These are phyloP conservation scores for Clarireedia homoeocarpa DNA, from an alignment of 2,329 filamentous ascomycete genomes.

Conservation along the genomic window DNA sequence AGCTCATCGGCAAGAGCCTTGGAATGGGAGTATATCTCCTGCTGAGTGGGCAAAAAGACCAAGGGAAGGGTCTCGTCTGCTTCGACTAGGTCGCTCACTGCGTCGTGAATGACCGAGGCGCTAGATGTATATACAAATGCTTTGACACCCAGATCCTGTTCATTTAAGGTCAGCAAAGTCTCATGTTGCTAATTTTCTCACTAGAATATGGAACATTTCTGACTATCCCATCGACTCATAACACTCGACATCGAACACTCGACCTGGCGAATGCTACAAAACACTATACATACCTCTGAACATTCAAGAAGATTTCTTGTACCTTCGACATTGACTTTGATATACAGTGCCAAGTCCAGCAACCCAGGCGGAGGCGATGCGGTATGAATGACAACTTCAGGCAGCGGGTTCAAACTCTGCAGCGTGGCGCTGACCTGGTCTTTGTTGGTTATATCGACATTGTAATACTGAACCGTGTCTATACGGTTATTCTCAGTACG, in stretches of 20 bases:
- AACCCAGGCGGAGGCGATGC: constrained; percentile 35
- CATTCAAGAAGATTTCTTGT: constrained; percentile 40
- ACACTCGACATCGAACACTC: neutral
- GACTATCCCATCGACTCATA: too few species aligned
- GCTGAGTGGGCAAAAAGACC: constrained; percentile 11
- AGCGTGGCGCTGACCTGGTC: constrained; percentile 35
- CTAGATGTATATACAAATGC: constrained; percentile 46
- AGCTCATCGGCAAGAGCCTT: constrained; percentile 17
- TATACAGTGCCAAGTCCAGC: constrained; percentile 31
- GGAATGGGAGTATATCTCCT: constrained; percentile 14
- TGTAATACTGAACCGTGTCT: constrained; percentile 38
- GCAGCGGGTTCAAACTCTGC: constrained; percentile 34
- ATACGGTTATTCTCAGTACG: constrained; percentile 58
- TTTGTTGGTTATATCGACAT: constrained; percentile 40
- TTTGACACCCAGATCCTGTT: constrained; percentile 37
- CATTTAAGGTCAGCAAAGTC: neutral
- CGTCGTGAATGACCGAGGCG: constrained; percentile 41
- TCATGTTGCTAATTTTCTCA: too few species aligned
- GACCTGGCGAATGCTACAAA: neutral
- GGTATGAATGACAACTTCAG: constrained; percentile 41
- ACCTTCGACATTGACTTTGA: constrained; percentile 43
- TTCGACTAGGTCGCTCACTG: constrained; percentile 37
- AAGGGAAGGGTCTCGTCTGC: constrained; percentile 32
- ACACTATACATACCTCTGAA: neutral
- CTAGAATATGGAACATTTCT: too few species aligned